Percentiles rank a stretch among this genome's conserved stretches.
Conservation (phyloP, 371 early-diverging fungal species). For the Mucor indicus region DNA sequence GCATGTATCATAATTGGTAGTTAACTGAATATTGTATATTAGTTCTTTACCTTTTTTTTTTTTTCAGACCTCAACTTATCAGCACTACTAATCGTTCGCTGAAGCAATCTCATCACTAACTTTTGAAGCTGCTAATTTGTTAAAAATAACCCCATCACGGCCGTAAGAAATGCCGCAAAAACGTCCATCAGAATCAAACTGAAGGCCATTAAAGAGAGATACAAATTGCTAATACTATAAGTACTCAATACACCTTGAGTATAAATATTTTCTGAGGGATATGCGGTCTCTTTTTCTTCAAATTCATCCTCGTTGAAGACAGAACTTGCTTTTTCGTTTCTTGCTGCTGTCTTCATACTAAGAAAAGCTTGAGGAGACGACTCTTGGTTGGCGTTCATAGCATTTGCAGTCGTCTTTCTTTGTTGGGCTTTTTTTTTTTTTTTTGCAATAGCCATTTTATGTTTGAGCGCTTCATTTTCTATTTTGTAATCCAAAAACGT, state of each 20-base stretch:
- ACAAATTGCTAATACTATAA: slow-evolving; percentile 24
- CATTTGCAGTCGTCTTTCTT: no score
- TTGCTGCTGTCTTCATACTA: background rate
- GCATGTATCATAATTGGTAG: no score
- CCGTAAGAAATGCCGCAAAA: slow-evolving; percentile 42
- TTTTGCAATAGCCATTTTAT: slow-evolving; percentile 5
- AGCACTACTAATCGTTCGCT: background rate
- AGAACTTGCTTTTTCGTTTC: background rate
- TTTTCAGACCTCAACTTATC: slow-evolving; percentile 16
- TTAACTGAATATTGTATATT: background rate
- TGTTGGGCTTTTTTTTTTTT: no score
- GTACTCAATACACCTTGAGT: slow-evolving; percentile 31
- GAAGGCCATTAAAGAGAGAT: slow-evolving; percentile 38
- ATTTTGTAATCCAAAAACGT: slow-evolving; percentile 18
- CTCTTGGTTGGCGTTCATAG: slow-evolving; percentile 4
- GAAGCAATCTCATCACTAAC: slow-evolving; percentile 5
- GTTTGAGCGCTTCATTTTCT: slow-evolving; percentile 22
- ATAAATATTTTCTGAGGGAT: slow-evolving; percentile 26
- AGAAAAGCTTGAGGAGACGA: background rate
- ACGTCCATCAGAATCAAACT: slow-evolving; percentile 36
- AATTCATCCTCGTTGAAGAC: slow-evolving; percentile 17
- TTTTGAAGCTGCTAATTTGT: slow-evolving; percentile 8
- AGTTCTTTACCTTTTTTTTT: no score
- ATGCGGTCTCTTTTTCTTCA: slow-evolving; percentile 20
- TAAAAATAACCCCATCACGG: slow-evolving; percentile 26